Evolutionary conservation across 805 yeast species (phyloP).

Genomic region (Kodamaea neixiangensis): DNA sequence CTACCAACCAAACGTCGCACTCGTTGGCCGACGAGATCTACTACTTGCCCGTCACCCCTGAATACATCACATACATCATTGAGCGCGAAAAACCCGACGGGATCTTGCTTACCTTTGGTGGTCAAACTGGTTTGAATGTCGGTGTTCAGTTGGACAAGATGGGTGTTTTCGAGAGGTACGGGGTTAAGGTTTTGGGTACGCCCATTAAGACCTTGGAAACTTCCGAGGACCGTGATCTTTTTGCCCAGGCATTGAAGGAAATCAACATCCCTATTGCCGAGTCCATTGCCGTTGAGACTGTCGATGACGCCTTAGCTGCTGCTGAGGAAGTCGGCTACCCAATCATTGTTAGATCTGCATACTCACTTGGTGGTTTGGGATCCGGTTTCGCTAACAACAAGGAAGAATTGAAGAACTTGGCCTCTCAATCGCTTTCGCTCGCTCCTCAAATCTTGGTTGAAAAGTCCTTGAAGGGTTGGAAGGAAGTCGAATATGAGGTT

Average conservation of each 20-base stretch:
- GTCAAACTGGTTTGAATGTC: conserved; percentile 95
- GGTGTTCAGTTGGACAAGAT: conserved; percentile 93
- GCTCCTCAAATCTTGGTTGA: conserved; percentile 96
- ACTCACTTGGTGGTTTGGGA: conserved; percentile 95
- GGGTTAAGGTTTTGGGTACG: conserved; percentile 94
- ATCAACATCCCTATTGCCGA: conserved; percentile 96
- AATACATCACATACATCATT: conserved; percentile 90
- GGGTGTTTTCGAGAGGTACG: conserved; percentile 90
- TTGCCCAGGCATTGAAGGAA: conserved; percentile 92
- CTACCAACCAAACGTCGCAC: conserved; percentile 95
- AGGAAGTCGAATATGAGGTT: conserved; percentile 97
- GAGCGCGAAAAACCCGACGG: conserved; percentile 98
- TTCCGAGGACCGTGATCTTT: conserved; percentile 96
- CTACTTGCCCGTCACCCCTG: conserved; percentile 95
- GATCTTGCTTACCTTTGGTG: conserved; percentile 93
- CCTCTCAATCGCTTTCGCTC: conserved; percentile 84
- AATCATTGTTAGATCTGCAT: conserved; percentile 95
- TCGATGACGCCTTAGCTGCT: conserved; percentile 91
- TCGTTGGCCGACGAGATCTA: conserved; percentile 94
- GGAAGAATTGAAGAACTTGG: conserved; percentile 79
- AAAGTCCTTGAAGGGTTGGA: conserved; percentile 98
- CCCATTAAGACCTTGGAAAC: conserved; percentile 95
- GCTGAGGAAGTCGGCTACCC: conserved; percentile 91
- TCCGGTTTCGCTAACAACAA: conserved; percentile 92
- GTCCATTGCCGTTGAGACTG: conserved; percentile 91